phyloP scores from a whole-genome alignment of 441 rosid species.

The Cnidoscolus chayamansa region DNA sequence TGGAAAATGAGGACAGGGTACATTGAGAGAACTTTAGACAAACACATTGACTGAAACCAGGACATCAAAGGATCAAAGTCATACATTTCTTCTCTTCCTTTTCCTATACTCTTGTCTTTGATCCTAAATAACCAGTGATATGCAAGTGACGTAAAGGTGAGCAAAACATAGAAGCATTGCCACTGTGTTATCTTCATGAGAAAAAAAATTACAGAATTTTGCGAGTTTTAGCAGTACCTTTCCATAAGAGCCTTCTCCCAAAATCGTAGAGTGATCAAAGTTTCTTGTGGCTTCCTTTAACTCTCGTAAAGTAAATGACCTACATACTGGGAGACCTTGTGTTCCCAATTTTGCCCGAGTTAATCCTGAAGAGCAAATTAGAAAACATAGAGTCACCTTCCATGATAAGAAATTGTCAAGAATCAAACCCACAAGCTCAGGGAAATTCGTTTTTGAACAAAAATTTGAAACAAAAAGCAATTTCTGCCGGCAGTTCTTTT shows the following conservation, averaged over 20 bases:
- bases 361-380: slow-evolving; percentile 33
- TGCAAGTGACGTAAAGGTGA: background rate
- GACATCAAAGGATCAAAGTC: background rate
- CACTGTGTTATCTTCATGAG: background rate
- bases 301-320: slow-evolving; percentile 47
- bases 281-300: slow-evolving; percentile 45
- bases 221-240: slow-evolving; percentile 33
- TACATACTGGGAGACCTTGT: slow-evolving; percentile 38
- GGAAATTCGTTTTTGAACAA: background rate
- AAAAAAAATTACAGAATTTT: background rate
- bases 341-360: slow-evolving; percentile 37
- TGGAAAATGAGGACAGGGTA: background rate
- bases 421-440: background rate
- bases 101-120: background rate
- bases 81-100: background rate
- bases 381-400: background rate
- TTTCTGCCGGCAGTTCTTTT: background rate
- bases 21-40: background rate
- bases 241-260: slow-evolving; percentile 52
- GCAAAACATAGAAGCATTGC: background rate
- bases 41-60: background rate
- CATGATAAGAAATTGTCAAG: background rate
- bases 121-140: background rate
- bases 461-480: background rate
- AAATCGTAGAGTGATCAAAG: slow-evolving; percentile 34